A percentile compares a stretch with the other conserved stretches of the same genome.
These are phyloP conservation scores for Carex sylvatica DNA, from an alignment of 202 grass and related monocot species.

Conservation along the genomic window DNA sequence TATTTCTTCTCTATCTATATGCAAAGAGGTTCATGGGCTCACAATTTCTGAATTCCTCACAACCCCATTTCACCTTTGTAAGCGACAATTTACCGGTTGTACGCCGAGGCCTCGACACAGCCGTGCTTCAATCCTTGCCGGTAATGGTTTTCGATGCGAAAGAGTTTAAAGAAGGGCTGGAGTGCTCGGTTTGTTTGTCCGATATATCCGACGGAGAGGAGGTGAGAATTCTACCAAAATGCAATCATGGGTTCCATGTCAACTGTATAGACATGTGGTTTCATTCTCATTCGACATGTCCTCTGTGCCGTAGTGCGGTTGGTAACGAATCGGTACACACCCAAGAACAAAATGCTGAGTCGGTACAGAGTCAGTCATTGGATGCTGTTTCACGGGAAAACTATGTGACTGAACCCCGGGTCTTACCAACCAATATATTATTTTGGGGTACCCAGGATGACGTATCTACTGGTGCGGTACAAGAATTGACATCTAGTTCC, in stretches of 20 bases:
- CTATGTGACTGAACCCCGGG: constrained; percentile 28
- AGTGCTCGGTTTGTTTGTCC: constrained; percentile 75
- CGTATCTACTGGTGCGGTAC: constrained; percentile 25
- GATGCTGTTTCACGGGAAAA: constrained; percentile 10
- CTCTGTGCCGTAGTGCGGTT: constrained; percentile 69
- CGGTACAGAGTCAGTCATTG: background rate
- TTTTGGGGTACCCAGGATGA: constrained; percentile 69
- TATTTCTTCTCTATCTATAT: constrained; percentile 85
- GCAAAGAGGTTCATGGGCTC: constrained; percentile 51
- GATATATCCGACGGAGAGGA: constrained; percentile 75
- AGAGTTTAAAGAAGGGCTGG: constrained; percentile 34
- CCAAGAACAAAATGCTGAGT: constrained; percentile 41
- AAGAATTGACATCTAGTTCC: constrained; percentile 26
- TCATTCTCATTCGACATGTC: constrained; percentile 79
- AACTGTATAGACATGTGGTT: constrained; percentile 97
- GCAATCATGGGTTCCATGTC: constrained; percentile 67
- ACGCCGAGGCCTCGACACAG: constrained; percentile 39
- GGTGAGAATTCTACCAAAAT: constrained; percentile 63
- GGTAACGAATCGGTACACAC: constrained; percentile 17
- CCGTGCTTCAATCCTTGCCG: constrained; percentile 33
- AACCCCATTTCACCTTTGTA: constrained; percentile 37
- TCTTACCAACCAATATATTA: constrained; percentile 62
- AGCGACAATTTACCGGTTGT: constrained; percentile 23
- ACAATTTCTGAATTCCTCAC: background rate
- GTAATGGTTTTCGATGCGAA: constrained; percentile 6